Conservation (phyloP, 139 green algal species). For the Diplosphaera chodatii region DNA sequence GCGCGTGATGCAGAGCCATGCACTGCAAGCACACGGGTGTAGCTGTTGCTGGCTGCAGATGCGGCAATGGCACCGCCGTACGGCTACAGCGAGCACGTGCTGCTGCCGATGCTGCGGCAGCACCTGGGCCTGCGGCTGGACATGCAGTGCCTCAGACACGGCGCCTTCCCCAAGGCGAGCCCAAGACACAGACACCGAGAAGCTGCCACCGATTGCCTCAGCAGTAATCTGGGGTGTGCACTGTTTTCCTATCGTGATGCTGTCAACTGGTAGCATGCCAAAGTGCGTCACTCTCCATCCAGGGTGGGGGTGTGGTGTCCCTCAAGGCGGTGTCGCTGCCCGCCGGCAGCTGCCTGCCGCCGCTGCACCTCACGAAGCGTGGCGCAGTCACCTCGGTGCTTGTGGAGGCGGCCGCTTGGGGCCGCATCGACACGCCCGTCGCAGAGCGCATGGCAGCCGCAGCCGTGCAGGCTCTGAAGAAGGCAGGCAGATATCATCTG, state of each 20-base stretch:
- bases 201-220: too few relatives aligned
- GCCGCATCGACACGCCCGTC: not conserved
- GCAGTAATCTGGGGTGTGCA: too few relatives aligned
- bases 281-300: too few relatives aligned
- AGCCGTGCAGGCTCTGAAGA: constrained; percentile 12
- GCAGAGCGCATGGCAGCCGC: constrained; percentile 34
- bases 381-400: constrained; percentile 28
- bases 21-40: too few relatives aligned
- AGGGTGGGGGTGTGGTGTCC: constrained; percentile 47
- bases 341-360: constrained; percentile 30
- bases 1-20: too few relatives aligned
- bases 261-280: too few relatives aligned
- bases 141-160: constrained; percentile 41
- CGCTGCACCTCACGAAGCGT: constrained; percentile 39
- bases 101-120: constrained; percentile 51
- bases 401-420: constrained; percentile 6
- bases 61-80: constrained; percentile 65
- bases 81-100: constrained; percentile 63
- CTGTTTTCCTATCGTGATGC: too few relatives aligned
- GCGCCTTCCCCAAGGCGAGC: constrained; percentile 60
- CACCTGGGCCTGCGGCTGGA: constrained; percentile 32
- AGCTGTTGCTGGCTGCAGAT: too few relatives aligned
- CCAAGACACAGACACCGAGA: not conserved
- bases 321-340: constrained; percentile 30
- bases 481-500: too few relatives aligned